Conservation (phyloP, 257 asterid genomes). For the Rehmannia glutinosa region DNA sequence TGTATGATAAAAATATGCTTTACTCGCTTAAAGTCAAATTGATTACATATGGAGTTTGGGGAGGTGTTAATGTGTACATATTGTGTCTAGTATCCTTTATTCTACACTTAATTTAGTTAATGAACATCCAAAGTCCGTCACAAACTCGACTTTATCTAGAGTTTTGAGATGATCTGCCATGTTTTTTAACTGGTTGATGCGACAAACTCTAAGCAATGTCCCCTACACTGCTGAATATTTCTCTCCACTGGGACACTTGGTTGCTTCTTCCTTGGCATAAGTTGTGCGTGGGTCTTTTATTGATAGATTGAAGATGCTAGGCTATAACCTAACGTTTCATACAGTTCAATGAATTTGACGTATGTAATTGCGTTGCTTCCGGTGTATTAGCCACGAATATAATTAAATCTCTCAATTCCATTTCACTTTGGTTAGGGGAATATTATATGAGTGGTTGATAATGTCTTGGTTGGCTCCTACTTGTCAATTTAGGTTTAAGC, state of each 20-base stretch:
- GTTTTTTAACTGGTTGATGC: too few species aligned
- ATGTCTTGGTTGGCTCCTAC: not conserved
- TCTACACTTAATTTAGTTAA: not conserved
- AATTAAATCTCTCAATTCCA: too few species aligned
- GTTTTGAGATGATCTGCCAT: not conserved
- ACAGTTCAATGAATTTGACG: not conserved
- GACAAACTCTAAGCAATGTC: not conserved
- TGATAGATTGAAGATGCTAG: not conserved
- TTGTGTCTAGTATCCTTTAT: not conserved
- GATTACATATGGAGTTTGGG: not conserved
- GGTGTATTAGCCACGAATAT: too few species aligned
- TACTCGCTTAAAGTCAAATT: not conserved
- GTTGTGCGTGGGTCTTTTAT: not conserved
- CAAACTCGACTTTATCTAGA: too few species aligned
- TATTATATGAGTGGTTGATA: not conserved
- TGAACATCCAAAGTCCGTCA: not conserved
- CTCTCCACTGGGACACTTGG: not conserved
- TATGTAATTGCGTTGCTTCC: too few species aligned
- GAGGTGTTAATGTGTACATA: not conserved
- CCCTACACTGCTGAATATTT: not conserved
- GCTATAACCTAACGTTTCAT: not conserved
- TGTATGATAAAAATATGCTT: not conserved
- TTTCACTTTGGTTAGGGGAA: too few species aligned
- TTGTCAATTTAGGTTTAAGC: not conserved
- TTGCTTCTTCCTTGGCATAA: not conserved